Percentiles rank a stretch among this genome's conserved stretches.
These are phyloP conservation scores for Pyrenula massariospora DNA, from an alignment of 495 filamentous ascomycete species.

Conservation along the genomic window DNA sequence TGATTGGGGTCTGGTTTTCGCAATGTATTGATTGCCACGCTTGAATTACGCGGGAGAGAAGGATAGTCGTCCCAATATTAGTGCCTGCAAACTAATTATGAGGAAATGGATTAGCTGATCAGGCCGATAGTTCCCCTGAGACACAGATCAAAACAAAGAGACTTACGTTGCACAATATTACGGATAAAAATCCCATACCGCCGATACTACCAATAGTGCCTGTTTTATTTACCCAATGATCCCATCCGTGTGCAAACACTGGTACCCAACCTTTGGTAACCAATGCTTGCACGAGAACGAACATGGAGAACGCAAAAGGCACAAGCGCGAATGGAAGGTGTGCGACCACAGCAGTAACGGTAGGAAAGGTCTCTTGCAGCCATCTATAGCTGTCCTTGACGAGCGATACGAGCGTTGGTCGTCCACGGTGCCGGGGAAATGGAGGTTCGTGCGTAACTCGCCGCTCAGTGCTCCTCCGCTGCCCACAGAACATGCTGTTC, in stretches of 20 bases:
- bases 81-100: conserved; percentile 49
- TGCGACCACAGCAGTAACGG: conserved; percentile 42
- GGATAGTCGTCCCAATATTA: conserved; percentile 59
- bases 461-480: background rate
- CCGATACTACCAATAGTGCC: conserved; percentile 51
- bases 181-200: conserved; percentile 57
- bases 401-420: conserved; percentile 35
- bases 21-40: conserved; percentile 45
- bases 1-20: conserved; percentile 27
- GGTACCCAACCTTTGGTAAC: conserved; percentile 57
- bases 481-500: conserved; percentile 5
- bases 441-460: conserved; percentile 4
- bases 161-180: conserved; percentile 57
- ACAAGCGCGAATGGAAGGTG: conserved; percentile 52
- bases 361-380: conserved; percentile 56
- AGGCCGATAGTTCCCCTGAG: background rate
- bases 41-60: conserved; percentile 53
- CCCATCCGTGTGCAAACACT: conserved; percentile 56
- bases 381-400: conserved; percentile 30
- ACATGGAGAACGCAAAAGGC: conserved; percentile 57
- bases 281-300: conserved; percentile 54
- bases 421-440: conserved; percentile 2
- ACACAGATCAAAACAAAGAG: background rate
- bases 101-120: conserved; percentile 4
- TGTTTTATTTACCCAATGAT: conserved; percentile 54